phyloP scores from a whole-genome alignment of 1,139 yeast genomes.

The Ashbya aceris region DNA sequence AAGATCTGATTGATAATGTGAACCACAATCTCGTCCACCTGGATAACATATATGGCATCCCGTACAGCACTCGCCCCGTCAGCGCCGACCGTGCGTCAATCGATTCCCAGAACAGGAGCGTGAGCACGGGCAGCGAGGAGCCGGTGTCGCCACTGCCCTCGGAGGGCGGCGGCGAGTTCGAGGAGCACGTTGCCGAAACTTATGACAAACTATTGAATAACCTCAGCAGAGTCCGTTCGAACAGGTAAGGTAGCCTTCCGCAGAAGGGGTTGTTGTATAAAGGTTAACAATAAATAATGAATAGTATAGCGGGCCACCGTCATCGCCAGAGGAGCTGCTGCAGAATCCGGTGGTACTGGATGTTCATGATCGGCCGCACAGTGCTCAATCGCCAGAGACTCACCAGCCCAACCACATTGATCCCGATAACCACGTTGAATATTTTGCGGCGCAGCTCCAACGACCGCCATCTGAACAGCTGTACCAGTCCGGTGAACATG shows the following conservation, averaged over 20 bases:
- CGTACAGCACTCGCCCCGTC: background rate
- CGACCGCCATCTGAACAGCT: constrained; percentile 12
- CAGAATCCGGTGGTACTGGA: background rate
- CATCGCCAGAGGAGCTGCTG: background rate
- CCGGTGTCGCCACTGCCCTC: constrained; percentile 1
- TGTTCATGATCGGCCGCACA: background rate
- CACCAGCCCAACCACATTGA: constrained; percentile 14
- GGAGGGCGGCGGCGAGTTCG: constrained; percentile 11
- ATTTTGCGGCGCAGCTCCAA: constrained; percentile 13
- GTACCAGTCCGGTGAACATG: constrained; percentile 19
- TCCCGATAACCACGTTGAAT: constrained; percentile 13
- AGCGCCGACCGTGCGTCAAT: constrained; percentile 3
- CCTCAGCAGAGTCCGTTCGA: constrained; percentile 47
- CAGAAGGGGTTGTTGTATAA: too few relatives aligned
- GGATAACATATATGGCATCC: constrained; percentile 42
- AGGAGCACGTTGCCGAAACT: constrained; percentile 45
- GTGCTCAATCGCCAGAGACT: constrained; percentile 14
- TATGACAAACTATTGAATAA: constrained; percentile 63
- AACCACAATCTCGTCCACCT: constrained; percentile 44
- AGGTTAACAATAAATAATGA: too few relatives aligned
- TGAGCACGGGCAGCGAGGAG: background rate
- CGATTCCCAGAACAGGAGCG: constrained; percentile 3
- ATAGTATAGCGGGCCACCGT: too few relatives aligned
- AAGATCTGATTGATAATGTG: constrained; percentile 60
- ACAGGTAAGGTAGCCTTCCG: constrained; percentile 15